Evolutionary conservation across 1,139 yeast genomes (phyloP), one percentile per base, ranked within the genome.

Genomic region (Insectozyma bohioensis): DNA sequence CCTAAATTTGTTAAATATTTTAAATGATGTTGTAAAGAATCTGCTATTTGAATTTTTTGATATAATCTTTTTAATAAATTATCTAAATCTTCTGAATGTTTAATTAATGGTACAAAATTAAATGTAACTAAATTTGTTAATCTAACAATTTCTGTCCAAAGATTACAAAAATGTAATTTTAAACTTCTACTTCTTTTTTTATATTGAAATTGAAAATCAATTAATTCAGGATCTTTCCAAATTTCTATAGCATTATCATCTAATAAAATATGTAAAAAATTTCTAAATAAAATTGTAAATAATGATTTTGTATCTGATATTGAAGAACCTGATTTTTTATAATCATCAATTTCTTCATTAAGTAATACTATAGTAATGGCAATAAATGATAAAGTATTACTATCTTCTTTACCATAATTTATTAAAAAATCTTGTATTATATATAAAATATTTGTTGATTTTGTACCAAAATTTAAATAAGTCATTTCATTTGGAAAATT

Each of bases 61-160:
- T 54, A 51, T 6, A 61, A 34, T 26, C 43, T 42, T 7, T 42
- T 41, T 5, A 63, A 28, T 5, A 51, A 36, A 6, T 28, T 34
- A 35, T 58, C 61, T 24, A 62, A 35, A 2, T 43, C 43, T 14
- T 48, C 50, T 9, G 56, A 46, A 24, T 51, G 49, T 14, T 52
- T 51, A 8, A 51, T 38, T 9, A 56, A 39, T 2, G 63, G 57
- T 1, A 56, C 47, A 17, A 61, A 46, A 13, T 58, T 51, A 37
- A 65, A 58, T 0, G 58, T 43, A 3, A 55, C 53, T 28, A 61
- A 43, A 45, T 67, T 67, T n/a, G 54, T 39, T 13, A 64, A 35
- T 20, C 72, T 41, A 8, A 68, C 42, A 12, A 63, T 31, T 26
- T 64, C 68, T 20, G 51, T 46, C 75, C 75, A 69, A 8, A 67